A percentile compares a stretch with the other conserved stretches of the same genome.
Conservation (phyloP, 805 yeast species). For the Metschnikowia lochheadii region DNA sequence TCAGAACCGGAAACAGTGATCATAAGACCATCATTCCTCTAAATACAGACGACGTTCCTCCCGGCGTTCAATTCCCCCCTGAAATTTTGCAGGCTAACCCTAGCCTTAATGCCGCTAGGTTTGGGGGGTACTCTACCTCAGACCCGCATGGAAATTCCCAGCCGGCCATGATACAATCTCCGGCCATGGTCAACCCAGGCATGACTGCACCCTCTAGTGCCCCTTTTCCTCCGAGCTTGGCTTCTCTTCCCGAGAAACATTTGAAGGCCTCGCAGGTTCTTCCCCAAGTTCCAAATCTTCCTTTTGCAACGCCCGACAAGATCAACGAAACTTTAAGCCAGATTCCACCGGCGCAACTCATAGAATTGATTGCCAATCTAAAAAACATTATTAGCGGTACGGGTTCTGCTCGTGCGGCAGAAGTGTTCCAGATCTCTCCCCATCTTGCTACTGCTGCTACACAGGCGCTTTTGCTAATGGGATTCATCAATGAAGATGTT, state of each 20-base stretch:
- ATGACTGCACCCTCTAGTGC: not conserved
- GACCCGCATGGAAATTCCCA: not conserved
- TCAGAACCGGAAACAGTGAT: slow-evolving; percentile 27
- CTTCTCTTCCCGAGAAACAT: slow-evolving; percentile 18
- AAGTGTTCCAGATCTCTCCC: slow-evolving; percentile 50
- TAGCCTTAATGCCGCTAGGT: not conserved
- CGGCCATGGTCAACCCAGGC: slow-evolving; percentile 1
- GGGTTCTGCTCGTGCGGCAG: slow-evolving; percentile 47
- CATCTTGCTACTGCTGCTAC: slow-evolving; percentile 63
- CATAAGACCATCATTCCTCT: slow-evolving; percentile 42
- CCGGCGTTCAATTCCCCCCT: slow-evolving; percentile 54
- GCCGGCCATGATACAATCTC: not conserved
- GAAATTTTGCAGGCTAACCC: slow-evolving; percentile 30
- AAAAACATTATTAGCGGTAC: slow-evolving; percentile 54
- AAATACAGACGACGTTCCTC: slow-evolving; percentile 47
- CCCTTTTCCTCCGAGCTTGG: not conserved
- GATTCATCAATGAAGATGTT: slow-evolving; percentile 65
- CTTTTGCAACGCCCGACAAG: slow-evolving; percentile 50
- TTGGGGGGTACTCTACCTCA: slow-evolving; percentile 3
- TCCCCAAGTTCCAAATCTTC: slow-evolving; percentile 45
- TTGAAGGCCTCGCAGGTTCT: slow-evolving; percentile 53
- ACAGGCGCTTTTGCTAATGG: slow-evolving; percentile 74
- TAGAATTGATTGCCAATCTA: slow-evolving; percentile 64
- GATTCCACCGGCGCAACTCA: slow-evolving; percentile 66
- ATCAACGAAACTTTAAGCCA: slow-evolving; percentile 58